Conservation (phyloP, 352 stramenopile species). For the Globisporangium rhizosaccharum region DNA sequence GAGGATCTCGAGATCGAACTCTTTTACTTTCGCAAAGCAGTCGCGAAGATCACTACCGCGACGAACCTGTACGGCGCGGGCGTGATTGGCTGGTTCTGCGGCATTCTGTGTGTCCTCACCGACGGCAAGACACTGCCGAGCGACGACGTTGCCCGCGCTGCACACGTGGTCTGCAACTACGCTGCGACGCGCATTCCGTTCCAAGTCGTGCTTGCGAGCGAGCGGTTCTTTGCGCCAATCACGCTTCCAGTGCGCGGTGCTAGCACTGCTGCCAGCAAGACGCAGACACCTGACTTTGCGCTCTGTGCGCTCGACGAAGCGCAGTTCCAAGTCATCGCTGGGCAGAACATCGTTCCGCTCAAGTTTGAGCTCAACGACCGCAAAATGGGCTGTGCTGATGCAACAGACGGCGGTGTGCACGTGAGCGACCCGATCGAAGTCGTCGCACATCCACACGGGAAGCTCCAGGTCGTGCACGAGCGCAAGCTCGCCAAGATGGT, state of each 20-base stretch:
- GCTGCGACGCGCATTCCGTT: slow-evolving; percentile 36
- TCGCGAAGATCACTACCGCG: slow-evolving; percentile 49
- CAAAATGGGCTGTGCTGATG: slow-evolving; percentile 43
- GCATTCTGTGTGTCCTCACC: slow-evolving; percentile 41
- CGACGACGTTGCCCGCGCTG: slow-evolving; percentile 25
- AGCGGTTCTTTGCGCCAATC: slow-evolving; percentile 44
- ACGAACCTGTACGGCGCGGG: slow-evolving; percentile 41
- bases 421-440: slow-evolving; percentile 34
- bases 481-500: slow-evolving; percentile 28
- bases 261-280: slow-evolving; percentile 4
- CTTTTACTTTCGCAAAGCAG: slow-evolving; percentile 58
- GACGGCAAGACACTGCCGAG: slow-evolving; percentile 46
- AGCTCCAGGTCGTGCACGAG: slow-evolving; percentile 40
- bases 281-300: slow-evolving; percentile 25
- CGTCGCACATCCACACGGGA: slow-evolving; percentile 53
- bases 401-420: slow-evolving; percentile 13
- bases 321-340: slow-evolving; percentile 39
- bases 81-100: slow-evolving; percentile 41
- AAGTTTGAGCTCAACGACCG: slow-evolving; percentile 48
- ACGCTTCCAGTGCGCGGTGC: slow-evolving; percentile 11
- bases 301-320: slow-evolving; percentile 51
- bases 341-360: slow-evolving; percentile 38
- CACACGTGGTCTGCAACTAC: slow-evolving; percentile 54
- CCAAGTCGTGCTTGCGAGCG: slow-evolving; percentile 33
- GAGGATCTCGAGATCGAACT: slow-evolving; percentile 57